These are phyloP conservation scores for Mycena indigotica DNA, from an alignment of 768 basidiomycete genomes.

Conservation along the genomic window DNA sequence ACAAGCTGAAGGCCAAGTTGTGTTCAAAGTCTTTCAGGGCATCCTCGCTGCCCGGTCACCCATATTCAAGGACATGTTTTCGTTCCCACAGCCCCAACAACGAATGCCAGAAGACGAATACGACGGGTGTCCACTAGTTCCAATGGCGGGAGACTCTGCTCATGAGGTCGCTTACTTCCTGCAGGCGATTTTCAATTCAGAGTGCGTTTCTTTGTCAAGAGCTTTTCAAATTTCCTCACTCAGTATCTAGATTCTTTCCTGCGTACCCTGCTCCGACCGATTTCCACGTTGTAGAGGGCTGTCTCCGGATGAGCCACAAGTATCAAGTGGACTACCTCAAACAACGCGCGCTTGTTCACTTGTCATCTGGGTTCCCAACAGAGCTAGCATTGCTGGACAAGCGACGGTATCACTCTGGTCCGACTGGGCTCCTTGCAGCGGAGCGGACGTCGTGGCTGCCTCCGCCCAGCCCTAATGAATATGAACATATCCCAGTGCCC, in stretches of 20 bases:
- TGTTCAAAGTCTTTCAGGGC: conserved; percentile 20
- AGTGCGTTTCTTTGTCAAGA: background rate
- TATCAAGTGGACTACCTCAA: conserved; percentile 9
- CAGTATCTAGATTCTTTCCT: conserved; percentile 4
- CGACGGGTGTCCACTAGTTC: conserved; percentile 22
- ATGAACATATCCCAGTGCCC: too few species aligned
- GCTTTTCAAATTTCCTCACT: background rate
- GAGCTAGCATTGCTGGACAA: background rate
- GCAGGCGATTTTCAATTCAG: conserved; percentile 7
- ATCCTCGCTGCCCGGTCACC: conserved; percentile 6
- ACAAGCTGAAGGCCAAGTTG: conserved; percentile 9
- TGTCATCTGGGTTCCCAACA: conserved; percentile 2
- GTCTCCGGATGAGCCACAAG: conserved; percentile 15
- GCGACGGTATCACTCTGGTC: background rate
- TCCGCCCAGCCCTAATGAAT: too few species aligned
- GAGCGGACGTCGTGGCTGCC: background rate
- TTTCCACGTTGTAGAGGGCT: background rate
- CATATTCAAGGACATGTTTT: conserved; percentile 10
- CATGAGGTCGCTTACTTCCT: conserved; percentile 10
- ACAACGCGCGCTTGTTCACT: conserved; percentile 5
- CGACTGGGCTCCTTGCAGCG: background rate
- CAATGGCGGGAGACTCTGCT: conserved; percentile 6
- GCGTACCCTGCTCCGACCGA: background rate
- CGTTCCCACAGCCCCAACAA: conserved; percentile 13
- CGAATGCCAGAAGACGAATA: conserved; percentile 1